These are phyloP conservation scores for Trypanosoma congolense DNA, from an alignment of 208 protist genomes.

Conservation along the genomic window DNA sequence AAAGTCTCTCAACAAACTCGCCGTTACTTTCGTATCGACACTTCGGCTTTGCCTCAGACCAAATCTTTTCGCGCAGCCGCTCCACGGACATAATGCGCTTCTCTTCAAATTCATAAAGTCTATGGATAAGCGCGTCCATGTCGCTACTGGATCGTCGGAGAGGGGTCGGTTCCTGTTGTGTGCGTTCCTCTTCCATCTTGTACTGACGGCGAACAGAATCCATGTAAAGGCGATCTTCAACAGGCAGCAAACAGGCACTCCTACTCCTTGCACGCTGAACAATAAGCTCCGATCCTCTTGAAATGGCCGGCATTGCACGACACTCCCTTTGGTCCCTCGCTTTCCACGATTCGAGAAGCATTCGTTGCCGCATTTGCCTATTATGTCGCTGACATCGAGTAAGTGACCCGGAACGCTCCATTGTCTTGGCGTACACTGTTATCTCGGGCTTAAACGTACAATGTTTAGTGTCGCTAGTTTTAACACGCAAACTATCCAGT, in stretches of 20 bases:
- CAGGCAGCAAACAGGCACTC: conserved; percentile 22
- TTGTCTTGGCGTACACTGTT: conserved; percentile 22
- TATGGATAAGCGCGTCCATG: conserved; percentile 45
- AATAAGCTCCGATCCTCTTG: conserved; percentile 34
- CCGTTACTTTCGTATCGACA: conserved; percentile 24
- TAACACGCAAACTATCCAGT: conserved; percentile 14
- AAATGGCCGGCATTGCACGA: conserved; percentile 36
- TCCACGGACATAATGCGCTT: conserved; percentile 34
- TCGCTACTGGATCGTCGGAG: conserved; percentile 23
- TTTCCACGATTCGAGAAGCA: conserved; percentile 43
- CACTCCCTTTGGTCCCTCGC: conserved; percentile 20
- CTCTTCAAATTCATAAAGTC: conserved; percentile 41
- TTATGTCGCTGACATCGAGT: conserved; percentile 9
- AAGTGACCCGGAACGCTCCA: conserved; percentile 12
- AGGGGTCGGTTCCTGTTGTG: background rate
- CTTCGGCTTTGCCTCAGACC: conserved; percentile 3
- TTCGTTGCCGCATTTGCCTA: conserved; percentile 28
- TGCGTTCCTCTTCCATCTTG: conserved; percentile 10
- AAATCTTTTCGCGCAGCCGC: conserved; percentile 30
- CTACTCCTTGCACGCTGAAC: conserved; percentile 31
- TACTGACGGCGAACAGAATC: conserved; percentile 26
- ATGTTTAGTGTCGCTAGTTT: conserved; percentile 21
- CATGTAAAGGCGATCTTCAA: conserved; percentile 43
- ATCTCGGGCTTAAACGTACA: conserved; percentile 50
- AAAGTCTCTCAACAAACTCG: conserved; percentile 43